phyloP scores from a whole-genome alignment of 2,329 filamentous ascomycete species.

The Chrysoporthe deuterocubensis region DNA sequence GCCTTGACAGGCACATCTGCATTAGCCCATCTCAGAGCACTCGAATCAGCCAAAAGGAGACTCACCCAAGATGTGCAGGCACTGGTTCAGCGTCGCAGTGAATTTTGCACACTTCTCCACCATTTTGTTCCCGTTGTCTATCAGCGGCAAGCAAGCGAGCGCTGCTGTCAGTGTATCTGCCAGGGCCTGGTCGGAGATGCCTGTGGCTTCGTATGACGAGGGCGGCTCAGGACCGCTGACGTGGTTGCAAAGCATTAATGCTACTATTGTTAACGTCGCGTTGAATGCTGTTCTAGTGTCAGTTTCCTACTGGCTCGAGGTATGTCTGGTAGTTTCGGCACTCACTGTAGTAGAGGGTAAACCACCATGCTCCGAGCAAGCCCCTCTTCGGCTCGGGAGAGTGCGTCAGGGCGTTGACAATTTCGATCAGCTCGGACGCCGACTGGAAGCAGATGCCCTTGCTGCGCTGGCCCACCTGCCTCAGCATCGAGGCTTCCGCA shows the following conservation, averaged over 20 bases:
- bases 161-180: conserved; percentile 16
- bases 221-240: conserved; percentile 7
- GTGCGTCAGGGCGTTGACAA: conserved; percentile 30
- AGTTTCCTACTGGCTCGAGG: not conserved
- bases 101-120: conserved; percentile 30
- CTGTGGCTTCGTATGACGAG: conserved; percentile 7
- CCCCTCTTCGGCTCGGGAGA: conserved; percentile 25
- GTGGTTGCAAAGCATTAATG: conserved; percentile 23
- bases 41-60: not conserved
- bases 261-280: conserved; percentile 30
- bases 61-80: conserved; percentile 25
- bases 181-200: conserved; percentile 20
- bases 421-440: conserved; percentile 33
- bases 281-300: conserved; percentile 29
- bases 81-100: conserved; percentile 22
- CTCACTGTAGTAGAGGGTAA: conserved; percentile 39
- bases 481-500: conserved; percentile 27
- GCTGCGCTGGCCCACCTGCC: conserved; percentile 32
- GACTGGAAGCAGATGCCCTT: conserved; percentile 33
- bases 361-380: conserved; percentile 40
- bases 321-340: not conserved
- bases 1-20: not conserved
- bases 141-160: conserved; percentile 23
- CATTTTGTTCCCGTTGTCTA: conserved; percentile 29
- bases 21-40: not conserved